Base-by-base conservation (phyloP, 768 basidiomycete species). In the Rhodotorula toruloides region DNA sequence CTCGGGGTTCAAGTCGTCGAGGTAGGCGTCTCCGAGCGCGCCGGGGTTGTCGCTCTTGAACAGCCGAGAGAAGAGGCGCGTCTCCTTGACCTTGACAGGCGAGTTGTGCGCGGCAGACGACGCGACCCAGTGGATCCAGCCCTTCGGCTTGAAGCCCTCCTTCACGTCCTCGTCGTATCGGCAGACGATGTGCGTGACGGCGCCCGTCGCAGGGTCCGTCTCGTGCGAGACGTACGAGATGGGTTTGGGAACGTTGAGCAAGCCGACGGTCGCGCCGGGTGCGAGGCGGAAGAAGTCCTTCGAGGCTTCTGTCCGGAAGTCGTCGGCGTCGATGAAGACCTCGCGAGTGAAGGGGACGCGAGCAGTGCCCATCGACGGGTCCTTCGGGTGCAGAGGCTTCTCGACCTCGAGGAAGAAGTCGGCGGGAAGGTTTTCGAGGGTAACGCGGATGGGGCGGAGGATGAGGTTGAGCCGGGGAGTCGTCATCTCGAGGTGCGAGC, bases 281-380 rank as follows among this genome's bases (percentile, higher is more conserved):
- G 94, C 91, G 52, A 99, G 86, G 47, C 96, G 87, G 85, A 93
- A 98, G 79, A 96, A 99, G 76, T 98, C 93, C 68, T 86, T 86
- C 31, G 90, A 89, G 16, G 76, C 73, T 71, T 89, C 84, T 42
- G 88, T 79, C 58, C 96, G 83, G 83, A 99, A 99, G 78, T 99
- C 96, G 65, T 90, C 88, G 36, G 82, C 81, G 68, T 99, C 94
- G 75, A 98, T 97, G 79, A 89, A 97, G 63, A 99, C 81, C 13
- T 85, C 87, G 29, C 87, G 85, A 17, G 92, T 90, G 79, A 97
- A 89, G 10, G 91, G 91, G 57, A 92, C 84, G 40, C 80, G 83
- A 50, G 87, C 86, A 21, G 83, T 84, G 11, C 96, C 96, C 58
- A 94, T 86, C 65, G 85, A 85, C 1, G 92, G 87, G 17, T 91